Base-by-base conservation (phyloP, 805 yeast genomes). In the Candida tibetensis region DNA sequence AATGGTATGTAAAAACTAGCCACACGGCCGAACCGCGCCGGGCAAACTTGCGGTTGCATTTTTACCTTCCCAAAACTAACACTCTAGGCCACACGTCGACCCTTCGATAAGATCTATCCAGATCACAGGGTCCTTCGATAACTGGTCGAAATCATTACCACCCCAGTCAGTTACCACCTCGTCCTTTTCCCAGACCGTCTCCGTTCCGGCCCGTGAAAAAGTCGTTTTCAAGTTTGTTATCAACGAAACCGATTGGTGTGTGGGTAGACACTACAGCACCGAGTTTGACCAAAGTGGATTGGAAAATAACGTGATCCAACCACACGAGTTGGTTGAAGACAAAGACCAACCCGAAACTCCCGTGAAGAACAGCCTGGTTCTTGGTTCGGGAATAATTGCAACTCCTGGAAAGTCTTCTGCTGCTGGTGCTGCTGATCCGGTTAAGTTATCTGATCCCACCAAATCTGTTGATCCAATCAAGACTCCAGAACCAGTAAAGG, bases 111-210 rank as follows among this genome's bases (percentile, higher is more conserved):
- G 10, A 5, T 48, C 61, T 6, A 60, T 68, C 17, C 58, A 57
- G 19, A 60, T 68, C 16, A 67, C 73, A 1, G 74, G 74, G 4
- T 58, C 50, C 45, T 69, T 69, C 46, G 72, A 68, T 44, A 47
- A 60, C 39, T 69, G 74, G 74, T 40, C 60, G 9, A 49, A 52
- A 37, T 39, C 52, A 13, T 28, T 36, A 6, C 45, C 44, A 4
- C 51, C 50, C 7, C 42, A 33, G n/a, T 50, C 55, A 3, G 46
- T 51, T 23, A 44, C 41, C 8, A 36, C 43, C 14, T 46, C 44
- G 4, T 39, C 44, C 4, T 64, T 53, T 42, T 42, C 43, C 28
- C 59, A 58, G 10, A 32, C 32, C 17, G 41, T 68, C 19, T 44
- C 43, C 23, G 41, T 64, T 5, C 36, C 45, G 10, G 37, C 43